Conservation (phyloP, 768 basidiomycete species). For the Chalciporus pseudorubinellus region DNA sequence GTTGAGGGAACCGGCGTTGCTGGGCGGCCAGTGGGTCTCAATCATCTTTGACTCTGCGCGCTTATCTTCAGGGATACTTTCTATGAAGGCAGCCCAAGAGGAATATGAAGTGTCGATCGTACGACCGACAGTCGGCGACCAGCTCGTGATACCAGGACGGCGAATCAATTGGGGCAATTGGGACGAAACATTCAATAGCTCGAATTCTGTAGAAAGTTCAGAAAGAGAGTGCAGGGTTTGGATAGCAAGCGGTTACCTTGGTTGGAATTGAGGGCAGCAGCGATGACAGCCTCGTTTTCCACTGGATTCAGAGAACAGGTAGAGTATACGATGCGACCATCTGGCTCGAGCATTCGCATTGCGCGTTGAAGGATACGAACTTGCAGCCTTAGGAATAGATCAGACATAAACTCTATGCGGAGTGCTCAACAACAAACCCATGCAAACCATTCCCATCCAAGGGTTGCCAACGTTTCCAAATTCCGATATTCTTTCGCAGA, state of each 20-base stretch:
- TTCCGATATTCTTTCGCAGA: slow-evolving; percentile 87
- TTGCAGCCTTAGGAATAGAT: slow-evolving; percentile 63
- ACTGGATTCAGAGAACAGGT: slow-evolving; percentile 97
- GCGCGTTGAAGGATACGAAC: slow-evolving; percentile 89
- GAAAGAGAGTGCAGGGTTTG: no score
- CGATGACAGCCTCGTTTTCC: slow-evolving; percentile 96
- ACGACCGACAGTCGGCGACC: slow-evolving; percentile 72
- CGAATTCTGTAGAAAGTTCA: slow-evolving; percentile 46
- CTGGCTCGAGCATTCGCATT: slow-evolving; percentile 77
- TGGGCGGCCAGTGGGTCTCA: slow-evolving; percentile 79
- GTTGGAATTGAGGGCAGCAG: slow-evolving; percentile 71
- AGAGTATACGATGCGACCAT: slow-evolving; percentile 95
- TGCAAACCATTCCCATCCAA: slow-evolving; percentile 92
- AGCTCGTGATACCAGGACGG: slow-evolving; percentile 70
- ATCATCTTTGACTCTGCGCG: slow-evolving; percentile 59
- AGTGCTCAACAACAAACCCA: slow-evolving; percentile 45
- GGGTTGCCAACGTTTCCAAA: slow-evolving; percentile 91
- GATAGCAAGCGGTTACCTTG: slow-evolving; percentile 21
- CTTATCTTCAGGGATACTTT: slow-evolving; percentile 47
- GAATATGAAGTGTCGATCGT: slow-evolving; percentile 48
- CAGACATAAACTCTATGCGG: not conserved
- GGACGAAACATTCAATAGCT: slow-evolving; percentile 75
- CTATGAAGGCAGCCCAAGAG: slow-evolving; percentile 60
- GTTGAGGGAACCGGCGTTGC: slow-evolving; percentile 54
- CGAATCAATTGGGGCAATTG: slow-evolving; percentile 70